These are phyloP conservation scores for Chlorophyllum brunneum DNA, from an alignment of 768 basidiomycete species.

Conservation along the genomic window DNA sequence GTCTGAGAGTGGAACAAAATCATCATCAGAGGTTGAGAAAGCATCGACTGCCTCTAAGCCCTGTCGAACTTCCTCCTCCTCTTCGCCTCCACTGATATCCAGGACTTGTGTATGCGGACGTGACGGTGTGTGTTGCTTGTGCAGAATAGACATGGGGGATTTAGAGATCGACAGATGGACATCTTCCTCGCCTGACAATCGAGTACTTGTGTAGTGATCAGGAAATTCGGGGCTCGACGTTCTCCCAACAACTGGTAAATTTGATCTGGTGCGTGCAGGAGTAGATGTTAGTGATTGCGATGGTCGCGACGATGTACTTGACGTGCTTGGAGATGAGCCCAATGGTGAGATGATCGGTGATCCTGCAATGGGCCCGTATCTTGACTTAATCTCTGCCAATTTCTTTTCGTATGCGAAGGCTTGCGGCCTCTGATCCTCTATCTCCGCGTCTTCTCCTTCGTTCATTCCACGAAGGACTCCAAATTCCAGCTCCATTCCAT, in stretches of 20 bases:
- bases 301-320: background rate
- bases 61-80: background rate
- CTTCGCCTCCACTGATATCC: background rate
- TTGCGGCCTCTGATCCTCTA: background rate
- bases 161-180: background rate
- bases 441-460: background rate
- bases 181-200: background rate
- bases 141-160: background rate
- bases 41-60: background rate
- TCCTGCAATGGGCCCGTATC: background rate
- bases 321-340: background rate
- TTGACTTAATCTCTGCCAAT: background rate
- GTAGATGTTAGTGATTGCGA: background rate
- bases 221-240: conserved; percentile 5
- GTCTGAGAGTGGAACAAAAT: background rate
- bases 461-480: background rate
- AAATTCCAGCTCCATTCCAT: background rate
- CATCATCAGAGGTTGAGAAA: background rate
- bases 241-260: background rate
- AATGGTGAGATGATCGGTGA: background rate
- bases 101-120: background rate
- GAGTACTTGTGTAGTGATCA: background rate
- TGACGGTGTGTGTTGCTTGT: background rate
- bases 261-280: background rate
- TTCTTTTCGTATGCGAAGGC: background rate